Evolutionary conservation across 1,139 yeast species (phyloP).

Genomic region (Sugiyamaella paludigena): DNA sequence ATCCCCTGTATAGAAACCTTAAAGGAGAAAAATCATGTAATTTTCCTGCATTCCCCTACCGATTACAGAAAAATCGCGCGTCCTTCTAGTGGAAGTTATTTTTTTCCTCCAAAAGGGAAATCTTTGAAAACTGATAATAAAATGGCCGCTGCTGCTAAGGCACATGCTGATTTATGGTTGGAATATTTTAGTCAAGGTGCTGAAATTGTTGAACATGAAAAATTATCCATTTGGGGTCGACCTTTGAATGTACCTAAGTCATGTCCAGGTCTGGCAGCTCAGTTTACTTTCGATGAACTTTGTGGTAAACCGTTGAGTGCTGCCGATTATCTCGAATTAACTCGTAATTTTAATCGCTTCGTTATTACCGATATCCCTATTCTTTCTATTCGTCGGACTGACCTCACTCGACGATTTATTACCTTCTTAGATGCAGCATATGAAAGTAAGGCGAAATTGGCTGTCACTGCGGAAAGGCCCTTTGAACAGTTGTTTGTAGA

Average conservation of each 20-base stretch:
- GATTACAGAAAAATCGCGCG: constrained; percentile 89
- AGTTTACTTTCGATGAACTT: constrained; percentile 77
- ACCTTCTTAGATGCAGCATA: constrained; percentile 94
- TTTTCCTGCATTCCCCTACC: constrained; percentile 82
- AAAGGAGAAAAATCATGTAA: constrained; percentile 70
- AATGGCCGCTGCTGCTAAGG: constrained; percentile 50
- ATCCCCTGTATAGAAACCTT: constrained; percentile 86
- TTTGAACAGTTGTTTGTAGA: constrained; percentile 84
- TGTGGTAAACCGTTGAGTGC: constrained; percentile 92
- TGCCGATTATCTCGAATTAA: constrained; percentile 86
- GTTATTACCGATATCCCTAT: constrained; percentile 90
- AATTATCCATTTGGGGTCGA: constrained; percentile 83
- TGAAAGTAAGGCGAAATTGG: constrained; percentile 81
- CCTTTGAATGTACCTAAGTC: constrained; percentile 70
- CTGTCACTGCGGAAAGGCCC: constrained; percentile 84
- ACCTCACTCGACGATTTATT: constrained; percentile 83
- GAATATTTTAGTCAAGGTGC: constrained; percentile 63
- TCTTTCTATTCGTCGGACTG: constrained; percentile 72
- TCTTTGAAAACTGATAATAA: constrained; percentile 33
- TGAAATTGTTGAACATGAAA: constrained; percentile 40
- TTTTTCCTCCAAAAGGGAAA: constrained; percentile 50
- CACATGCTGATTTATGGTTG: constrained; percentile 79
- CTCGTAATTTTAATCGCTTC: constrained; percentile 72
- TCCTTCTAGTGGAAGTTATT: constrained; percentile 79
- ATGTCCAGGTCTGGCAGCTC: constrained; percentile 80